phyloP scores from a whole-genome alignment of 768 basidiomycete genomes.

The Leucosporidium creatinivorum region DNA sequence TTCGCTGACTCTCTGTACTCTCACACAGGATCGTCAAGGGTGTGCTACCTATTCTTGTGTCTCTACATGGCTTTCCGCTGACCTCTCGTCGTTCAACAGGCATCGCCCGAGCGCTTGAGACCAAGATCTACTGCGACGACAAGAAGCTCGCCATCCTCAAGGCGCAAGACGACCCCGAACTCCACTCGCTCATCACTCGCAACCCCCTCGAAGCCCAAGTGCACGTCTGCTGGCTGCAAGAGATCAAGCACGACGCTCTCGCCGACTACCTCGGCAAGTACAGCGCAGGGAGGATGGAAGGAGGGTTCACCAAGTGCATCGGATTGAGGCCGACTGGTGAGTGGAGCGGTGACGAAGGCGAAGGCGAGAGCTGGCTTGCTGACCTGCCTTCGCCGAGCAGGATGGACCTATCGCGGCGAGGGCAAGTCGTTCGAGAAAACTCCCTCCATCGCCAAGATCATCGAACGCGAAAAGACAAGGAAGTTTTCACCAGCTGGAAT shows the following conservation, averaged over 20 bases:
- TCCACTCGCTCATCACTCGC: slow-evolving; percentile 66
- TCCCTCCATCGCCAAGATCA: slow-evolving; percentile 61
- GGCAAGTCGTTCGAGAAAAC: slow-evolving; percentile 44
- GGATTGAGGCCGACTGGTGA: slow-evolving; percentile 83
- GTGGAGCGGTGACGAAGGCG: not conserved
- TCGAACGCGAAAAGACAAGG: slow-evolving; percentile 58
- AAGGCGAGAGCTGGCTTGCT: not conserved
- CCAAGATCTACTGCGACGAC: slow-evolving; percentile 81
- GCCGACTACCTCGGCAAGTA: slow-evolving; percentile 62
- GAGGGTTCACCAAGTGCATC: slow-evolving; percentile 45
- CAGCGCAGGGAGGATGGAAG: slow-evolving; percentile 6
- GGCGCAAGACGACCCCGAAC: slow-evolving; percentile 75
- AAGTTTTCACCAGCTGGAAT: slow-evolving; percentile 56
- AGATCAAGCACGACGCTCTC: slow-evolving; percentile 65
- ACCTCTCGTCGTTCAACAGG: slow-evolving; percentile 46
- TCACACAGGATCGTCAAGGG: slow-evolving; percentile 68
- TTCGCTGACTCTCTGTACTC: too few relatives aligned
- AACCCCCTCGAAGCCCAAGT: slow-evolving; percentile 71
- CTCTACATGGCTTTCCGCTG: not conserved
- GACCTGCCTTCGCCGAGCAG: slow-evolving; percentile 46
- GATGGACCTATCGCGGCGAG: slow-evolving; percentile 37
- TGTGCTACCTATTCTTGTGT: slow-evolving; percentile 37
- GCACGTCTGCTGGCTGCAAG: slow-evolving; percentile 70
- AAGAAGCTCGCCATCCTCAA: slow-evolving; percentile 74
- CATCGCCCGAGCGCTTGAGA: slow-evolving; percentile 68